phyloP scores from a whole-genome alignment of 352 stramenopile genomes.

The Globisporangium radiosum region DNA sequence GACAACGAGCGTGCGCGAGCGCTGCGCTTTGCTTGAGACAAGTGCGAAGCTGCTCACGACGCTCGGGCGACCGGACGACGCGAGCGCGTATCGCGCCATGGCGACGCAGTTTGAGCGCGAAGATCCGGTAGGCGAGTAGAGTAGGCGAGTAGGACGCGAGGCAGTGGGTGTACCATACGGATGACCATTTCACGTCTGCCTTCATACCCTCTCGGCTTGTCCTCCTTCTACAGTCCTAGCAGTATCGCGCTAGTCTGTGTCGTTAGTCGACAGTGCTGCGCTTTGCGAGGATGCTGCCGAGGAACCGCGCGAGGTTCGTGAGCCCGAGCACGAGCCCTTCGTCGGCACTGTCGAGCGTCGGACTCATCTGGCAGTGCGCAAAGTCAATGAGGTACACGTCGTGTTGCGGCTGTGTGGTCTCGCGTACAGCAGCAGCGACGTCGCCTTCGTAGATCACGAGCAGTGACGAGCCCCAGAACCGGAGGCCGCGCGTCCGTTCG shows the following conservation, averaged over 20 bases:
- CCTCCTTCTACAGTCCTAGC: neutral
- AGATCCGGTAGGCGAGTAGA: no score
- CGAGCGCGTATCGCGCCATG: conserved; percentile 59
- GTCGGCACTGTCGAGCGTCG: conserved; percentile 38
- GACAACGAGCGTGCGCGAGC: conserved; percentile 28
- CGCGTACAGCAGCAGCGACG: conserved; percentile 5
- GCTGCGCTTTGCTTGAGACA: conserved; percentile 45
- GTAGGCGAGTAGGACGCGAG: no score
- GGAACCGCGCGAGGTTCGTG: conserved; percentile 43
- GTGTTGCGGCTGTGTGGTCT: conserved; percentile 11
- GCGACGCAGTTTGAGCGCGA: conserved; percentile 32
- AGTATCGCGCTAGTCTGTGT: neutral
- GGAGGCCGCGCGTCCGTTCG: conserved; percentile 36
- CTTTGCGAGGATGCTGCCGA: conserved; percentile 28
- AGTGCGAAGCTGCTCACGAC: conserved; percentile 62
- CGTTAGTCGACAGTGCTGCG: neutral
- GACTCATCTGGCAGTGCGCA: conserved; percentile 68
- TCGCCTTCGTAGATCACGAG: conserved; percentile 77
- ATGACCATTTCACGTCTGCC: conserved; percentile 3
- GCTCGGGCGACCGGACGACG: conserved; percentile 61
- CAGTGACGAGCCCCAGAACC: conserved; percentile 71
- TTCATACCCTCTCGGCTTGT: neutral
- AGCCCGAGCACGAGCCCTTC: conserved; percentile 64
- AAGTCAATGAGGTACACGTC: conserved; percentile 77
- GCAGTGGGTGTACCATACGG: conserved; percentile 9